Evolutionary conservation across 106 monocot genomes (phyloP), one percentile per base, ranked within the genome.

Genomic region (Vanilla planifolia): DNA sequence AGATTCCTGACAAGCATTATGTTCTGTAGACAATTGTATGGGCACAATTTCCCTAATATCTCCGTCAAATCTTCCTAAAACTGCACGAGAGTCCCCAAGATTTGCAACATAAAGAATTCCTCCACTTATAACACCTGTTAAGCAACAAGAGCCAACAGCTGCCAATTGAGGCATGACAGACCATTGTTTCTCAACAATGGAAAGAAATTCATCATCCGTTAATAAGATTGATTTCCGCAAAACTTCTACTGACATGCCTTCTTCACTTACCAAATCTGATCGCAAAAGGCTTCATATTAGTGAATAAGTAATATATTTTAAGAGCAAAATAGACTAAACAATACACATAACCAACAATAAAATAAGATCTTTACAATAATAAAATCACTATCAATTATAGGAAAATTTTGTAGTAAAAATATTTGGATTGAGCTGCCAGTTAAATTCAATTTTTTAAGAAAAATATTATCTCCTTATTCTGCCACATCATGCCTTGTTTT

Each of bases 1-100:
- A 48, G 78, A 67, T 47, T 80, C 74, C 24, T 63, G n/a, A 33
- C 62, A 66, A 16, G 78, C 92, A 81, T 92, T 92, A 58, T 92
- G 86, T 50, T 92, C 92, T 3, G 41, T 21, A 8, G 84, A 78
- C 64, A 92, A 8, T 23, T 84, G 88, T 8, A 84, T 37, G 23
- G 83, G 81, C 22, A 43, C 66, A 37, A 84, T 70, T 17, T 73
- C 73, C 48, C 62, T 65, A 36, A 50, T 19, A 37, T 69, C 66
- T 45, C 26, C 64, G 8, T 40, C 37, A 19, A 71, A 69, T 66
- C 73, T 73, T 22, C 79, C 91, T 24, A 91, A 41, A 26, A 86
- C 78, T 34, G 78, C 81, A 50, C 84, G 68, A 22, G 84, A 85
- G 55, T 85, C 84, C 47, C 84, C 84, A 36, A 51, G 66, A 70